These are phyloP conservation scores for Cutaneotrichosporon sp. DNA, from an alignment of 1,284 basidiomycete species.

Conservation along the genomic window DNA sequence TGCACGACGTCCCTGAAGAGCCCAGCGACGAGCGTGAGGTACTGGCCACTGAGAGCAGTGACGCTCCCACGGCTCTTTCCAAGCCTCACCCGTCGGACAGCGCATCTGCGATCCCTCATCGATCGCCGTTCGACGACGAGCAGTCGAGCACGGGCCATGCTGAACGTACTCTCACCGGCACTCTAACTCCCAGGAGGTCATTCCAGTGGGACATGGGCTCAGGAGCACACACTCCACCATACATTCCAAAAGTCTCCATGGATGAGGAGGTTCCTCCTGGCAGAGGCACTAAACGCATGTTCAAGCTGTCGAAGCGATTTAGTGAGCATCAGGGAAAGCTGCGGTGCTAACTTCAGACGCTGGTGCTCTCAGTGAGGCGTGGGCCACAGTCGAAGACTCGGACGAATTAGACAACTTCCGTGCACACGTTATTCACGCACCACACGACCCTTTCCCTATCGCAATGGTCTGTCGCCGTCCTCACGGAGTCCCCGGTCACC, in stretches of 20 bases:
- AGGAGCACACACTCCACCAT: conserved; percentile 5
- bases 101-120: not conserved
- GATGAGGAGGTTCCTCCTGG: conserved; percentile 30
- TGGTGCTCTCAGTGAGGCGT: conserved; percentile 50
- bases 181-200: not conserved
- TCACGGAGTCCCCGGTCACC: conserved; percentile 54
- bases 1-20: too few species aligned
- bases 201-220: conserved; percentile 7
- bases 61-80: not conserved
- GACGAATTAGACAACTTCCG: conserved; percentile 52
- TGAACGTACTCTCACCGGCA: not conserved
- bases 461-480: conserved; percentile 67
- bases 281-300: conserved; percentile 42
- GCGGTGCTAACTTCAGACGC: conserved; percentile 35
- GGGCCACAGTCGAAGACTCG: conserved; percentile 52
- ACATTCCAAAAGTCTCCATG: conserved; percentile 13
- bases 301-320: conserved; percentile 45
- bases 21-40: not conserved
- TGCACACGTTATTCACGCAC: conserved; percentile 57
- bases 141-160: not conserved
- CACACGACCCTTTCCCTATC: conserved; percentile 64
- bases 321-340: conserved; percentile 26
- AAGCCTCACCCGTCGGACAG: not conserved
- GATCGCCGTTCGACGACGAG: conserved; percentile 1
- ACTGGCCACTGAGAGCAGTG: not conserved